These are phyloP conservation scores for Hypoxylon fragiforme DNA, from an alignment of 495 filamentous ascomycete genomes.

Conservation along the genomic window DNA sequence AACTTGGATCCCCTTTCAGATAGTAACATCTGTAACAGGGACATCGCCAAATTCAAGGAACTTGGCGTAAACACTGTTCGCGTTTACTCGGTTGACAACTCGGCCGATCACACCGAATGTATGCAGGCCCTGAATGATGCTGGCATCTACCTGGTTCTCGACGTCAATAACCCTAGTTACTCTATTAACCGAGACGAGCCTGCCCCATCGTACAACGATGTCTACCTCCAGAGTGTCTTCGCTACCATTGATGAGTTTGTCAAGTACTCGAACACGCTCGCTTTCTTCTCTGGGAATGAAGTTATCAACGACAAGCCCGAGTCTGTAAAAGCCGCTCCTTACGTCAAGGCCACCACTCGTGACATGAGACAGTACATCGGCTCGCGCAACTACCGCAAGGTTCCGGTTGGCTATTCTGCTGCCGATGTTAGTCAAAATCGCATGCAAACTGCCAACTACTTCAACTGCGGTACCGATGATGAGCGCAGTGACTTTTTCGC, in stretches of 20 bases:
- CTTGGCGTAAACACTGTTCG: conserved; percentile 90
- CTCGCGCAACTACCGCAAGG: conserved; percentile 69
- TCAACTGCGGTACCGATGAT: conserved; percentile 91
- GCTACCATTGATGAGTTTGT: conserved; percentile 87
- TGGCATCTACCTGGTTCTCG: conserved; percentile 89
- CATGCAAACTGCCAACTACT: conserved; percentile 84
- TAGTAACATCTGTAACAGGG: conserved; percentile 69
- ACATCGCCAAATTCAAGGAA: conserved; percentile 81
- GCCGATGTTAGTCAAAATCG: conserved; percentile 85
- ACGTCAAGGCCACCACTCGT: conserved; percentile 90
- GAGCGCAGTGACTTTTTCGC: conserved; percentile 93
- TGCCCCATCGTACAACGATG: conserved; percentile 80
- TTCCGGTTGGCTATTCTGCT: conserved; percentile 94
- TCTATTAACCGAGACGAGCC: conserved; percentile 83
- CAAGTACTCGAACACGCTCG: conserved; percentile 85
- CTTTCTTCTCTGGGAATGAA: conserved; percentile 97
- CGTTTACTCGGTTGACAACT: conserved; percentile 93
- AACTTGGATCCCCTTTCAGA: conserved; percentile 81
- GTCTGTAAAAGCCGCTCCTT: conserved; percentile 75
- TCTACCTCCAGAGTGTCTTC: conserved; percentile 91
- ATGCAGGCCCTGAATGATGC: conserved; percentile 81
- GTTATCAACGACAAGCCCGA: conserved; percentile 80
- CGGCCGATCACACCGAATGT: conserved; percentile 76
- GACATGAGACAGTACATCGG: conserved; percentile 88
- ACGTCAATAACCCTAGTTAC: conserved; percentile 65